phyloP scores from a whole-genome alignment of 73 alveolate genomes.

The Tetrahymena elliotti region DNA sequence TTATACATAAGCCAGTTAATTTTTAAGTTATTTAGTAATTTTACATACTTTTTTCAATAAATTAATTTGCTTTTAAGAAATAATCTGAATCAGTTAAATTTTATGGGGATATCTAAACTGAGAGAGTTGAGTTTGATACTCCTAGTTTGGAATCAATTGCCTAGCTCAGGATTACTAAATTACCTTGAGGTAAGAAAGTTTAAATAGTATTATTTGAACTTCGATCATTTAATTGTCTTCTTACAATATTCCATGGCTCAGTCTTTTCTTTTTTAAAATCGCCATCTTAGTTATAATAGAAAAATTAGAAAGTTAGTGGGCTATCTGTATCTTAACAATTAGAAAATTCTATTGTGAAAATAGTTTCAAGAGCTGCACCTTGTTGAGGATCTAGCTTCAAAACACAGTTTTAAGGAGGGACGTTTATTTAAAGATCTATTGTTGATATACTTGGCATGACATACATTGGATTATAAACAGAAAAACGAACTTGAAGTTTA shows the following conservation, averaged over 20 bases:
- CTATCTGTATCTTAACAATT: not conserved
- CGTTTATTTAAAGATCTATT: too few species aligned
- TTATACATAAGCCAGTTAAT: not conserved
- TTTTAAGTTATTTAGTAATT: too few species aligned
- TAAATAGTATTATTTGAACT: too few species aligned
- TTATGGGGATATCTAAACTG: not conserved
- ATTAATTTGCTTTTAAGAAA: too few species aligned
- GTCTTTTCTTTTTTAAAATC: not conserved
- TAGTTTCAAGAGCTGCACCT: not conserved
- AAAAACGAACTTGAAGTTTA: not conserved
- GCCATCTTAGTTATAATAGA: not conserved
- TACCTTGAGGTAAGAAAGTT: not conserved
- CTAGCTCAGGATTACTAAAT: too few species aligned
- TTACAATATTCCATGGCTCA: not conserved
- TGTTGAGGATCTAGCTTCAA: not conserved
- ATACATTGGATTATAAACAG: not conserved
- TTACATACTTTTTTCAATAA: too few species aligned
- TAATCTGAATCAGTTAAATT: not conserved
- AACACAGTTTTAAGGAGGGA: not conserved
- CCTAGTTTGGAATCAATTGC: too few species aligned
- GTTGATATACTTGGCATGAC: not conserved
- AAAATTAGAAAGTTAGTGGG: not conserved
- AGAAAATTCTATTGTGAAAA: too few species aligned
- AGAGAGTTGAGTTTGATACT: too few species aligned
- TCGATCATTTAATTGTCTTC: not conserved